phyloP scores from a whole-genome alignment of 2,329 filamentous ascomycete genomes.

The Lachnellula hyalina region DNA sequence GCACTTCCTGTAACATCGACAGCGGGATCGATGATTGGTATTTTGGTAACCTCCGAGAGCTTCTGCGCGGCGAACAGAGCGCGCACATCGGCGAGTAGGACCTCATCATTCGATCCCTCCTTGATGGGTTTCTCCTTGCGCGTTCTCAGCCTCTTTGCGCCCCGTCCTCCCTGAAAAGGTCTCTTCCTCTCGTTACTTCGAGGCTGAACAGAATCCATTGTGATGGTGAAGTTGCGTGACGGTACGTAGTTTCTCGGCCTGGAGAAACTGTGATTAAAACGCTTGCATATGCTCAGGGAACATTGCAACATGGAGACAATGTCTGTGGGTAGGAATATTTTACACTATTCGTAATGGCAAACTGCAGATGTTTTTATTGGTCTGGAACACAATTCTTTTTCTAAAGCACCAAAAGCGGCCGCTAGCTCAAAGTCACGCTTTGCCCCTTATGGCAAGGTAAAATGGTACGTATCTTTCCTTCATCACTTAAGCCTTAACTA shows the following conservation, averaged over 20 bases:
- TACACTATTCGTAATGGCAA: not conserved
- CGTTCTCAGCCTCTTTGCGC: conserved; percentile 46
- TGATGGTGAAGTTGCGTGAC: not conserved
- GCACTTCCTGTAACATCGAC: conserved; percentile 13
- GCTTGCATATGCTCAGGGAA: not conserved
- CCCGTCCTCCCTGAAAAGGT: conserved; percentile 27
- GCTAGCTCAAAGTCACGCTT: no score
- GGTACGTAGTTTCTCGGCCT: not conserved
- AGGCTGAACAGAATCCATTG: conserved; percentile 8
- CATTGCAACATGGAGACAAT: not conserved
- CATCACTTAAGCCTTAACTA: no score
- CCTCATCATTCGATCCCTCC: conserved; percentile 60
- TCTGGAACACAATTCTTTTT: not conserved
- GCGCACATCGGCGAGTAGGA: conserved; percentile 59
- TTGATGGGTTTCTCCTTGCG: conserved; percentile 50
- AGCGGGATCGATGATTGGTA: conserved; percentile 20
- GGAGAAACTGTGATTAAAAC: not conserved
- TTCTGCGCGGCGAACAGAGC: conserved; percentile 40
- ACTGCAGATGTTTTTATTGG: not conserved
- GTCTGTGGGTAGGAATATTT: not conserved
- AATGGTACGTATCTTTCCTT: no score
- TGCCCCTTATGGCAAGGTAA: no score
- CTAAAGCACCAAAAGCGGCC: no score
- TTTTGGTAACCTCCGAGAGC: conserved; percentile 32
- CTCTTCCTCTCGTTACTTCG: conserved; percentile 22